phyloP scores from a whole-genome alignment of 805 yeast genomes.

The Saccharomycopsis guyanensis region DNA sequence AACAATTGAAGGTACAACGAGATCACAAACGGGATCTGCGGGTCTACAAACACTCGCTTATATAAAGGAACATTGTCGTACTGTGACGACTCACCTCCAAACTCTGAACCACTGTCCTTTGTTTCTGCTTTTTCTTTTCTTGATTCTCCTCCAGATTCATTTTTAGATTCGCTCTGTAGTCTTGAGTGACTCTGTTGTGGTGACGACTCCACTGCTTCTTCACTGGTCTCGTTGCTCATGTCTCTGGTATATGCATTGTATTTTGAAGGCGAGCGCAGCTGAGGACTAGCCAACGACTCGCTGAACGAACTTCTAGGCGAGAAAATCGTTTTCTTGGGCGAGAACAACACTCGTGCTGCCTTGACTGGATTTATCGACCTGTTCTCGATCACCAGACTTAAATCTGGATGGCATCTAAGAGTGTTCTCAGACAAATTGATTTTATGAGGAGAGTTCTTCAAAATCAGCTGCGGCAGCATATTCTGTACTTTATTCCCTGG shows the following conservation, averaged over 20 bases:
- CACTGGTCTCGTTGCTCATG: not conserved
- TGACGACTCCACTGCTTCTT: too few relatives aligned
- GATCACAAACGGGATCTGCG: slow-evolving; percentile 46
- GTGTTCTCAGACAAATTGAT: slow-evolving; percentile 21
- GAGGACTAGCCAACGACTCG: not conserved
- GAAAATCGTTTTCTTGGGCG: slow-evolving; percentile 28
- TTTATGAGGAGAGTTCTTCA: not conserved
- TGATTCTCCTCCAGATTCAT: too few relatives aligned
- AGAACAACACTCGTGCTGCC: slow-evolving; percentile 29
- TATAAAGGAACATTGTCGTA: slow-evolving; percentile 13
- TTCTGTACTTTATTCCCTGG: not conserved
- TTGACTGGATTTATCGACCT: slow-evolving; percentile 30
- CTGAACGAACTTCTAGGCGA: not conserved
- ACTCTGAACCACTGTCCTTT: not conserved
- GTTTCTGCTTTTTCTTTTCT: not conserved
- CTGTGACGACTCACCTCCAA: not conserved
- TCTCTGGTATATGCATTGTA: not conserved
- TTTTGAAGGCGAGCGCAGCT: not conserved
- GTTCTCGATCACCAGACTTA: slow-evolving; percentile 22
- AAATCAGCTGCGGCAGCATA: not conserved
- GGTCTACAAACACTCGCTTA: slow-evolving; percentile 29
- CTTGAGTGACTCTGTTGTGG: too few relatives aligned
- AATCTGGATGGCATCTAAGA: slow-evolving; percentile 22
- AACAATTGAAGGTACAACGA: slow-evolving; percentile 58
- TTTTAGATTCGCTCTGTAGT: not conserved